These are phyloP conservation scores for Coemansia sp. DNA, from an alignment of 192 early-diverging fungal species.

Conservation along the genomic window DNA sequence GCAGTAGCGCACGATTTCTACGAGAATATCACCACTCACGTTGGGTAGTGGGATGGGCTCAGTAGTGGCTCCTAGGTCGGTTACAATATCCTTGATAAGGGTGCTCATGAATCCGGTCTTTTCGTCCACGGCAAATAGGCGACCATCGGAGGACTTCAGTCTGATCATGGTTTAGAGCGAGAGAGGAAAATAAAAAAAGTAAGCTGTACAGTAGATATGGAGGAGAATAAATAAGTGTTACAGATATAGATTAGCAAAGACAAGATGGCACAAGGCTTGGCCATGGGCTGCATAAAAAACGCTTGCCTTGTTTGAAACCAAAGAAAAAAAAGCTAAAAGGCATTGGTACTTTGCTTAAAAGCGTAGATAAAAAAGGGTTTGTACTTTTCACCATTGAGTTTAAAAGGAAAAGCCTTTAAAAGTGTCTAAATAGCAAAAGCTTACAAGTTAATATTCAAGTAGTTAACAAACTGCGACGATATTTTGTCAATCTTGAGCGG, in stretches of 20 bases:
- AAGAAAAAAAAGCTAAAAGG: not conserved
- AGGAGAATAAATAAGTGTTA: not conserved
- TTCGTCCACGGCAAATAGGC: conserved; percentile 60
- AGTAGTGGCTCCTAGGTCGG: conserved; percentile 62
- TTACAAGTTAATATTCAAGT: conserved; percentile 82
- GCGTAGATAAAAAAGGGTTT: not conserved
- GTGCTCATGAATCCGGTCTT: conserved; percentile 64
- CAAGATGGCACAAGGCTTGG: not conserved
- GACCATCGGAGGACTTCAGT: conserved; percentile 62
- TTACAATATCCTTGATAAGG: conserved; percentile 72
- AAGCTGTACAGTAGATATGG: not conserved
- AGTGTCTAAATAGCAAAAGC: not conserved
- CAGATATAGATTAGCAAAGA: not conserved
- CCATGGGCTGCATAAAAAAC: not conserved
- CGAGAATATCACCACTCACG: conserved; percentile 62
- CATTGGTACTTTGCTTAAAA: not conserved
- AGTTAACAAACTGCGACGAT: conserved; percentile 85
- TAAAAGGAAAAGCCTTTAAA: not conserved
- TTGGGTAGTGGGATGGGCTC: conserved; percentile 69
- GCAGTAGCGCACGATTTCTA: conserved; percentile 76
- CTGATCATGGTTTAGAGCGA: conserved; percentile 28
- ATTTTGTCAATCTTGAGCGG: conserved; percentile 70
- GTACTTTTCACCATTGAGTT: not conserved
- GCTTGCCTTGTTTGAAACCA: not conserved
- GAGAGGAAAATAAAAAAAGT: not conserved